Conservation (phyloP, 306 rosid genomes). For the Glycine latifolia region DNA sequence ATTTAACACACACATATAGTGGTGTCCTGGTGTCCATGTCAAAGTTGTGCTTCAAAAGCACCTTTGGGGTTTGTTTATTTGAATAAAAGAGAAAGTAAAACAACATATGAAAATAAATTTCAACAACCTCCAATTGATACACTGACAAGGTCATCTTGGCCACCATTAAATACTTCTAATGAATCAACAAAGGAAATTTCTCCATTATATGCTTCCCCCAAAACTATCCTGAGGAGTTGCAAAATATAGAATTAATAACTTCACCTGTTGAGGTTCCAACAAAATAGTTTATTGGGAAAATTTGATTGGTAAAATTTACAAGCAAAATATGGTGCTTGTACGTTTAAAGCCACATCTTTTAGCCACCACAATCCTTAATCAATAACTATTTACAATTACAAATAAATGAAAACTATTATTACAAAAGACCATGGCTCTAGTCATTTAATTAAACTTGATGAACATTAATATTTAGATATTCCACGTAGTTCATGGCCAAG, state of each 20-base stretch:
- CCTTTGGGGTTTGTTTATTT: constrained; percentile 25
- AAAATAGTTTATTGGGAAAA: constrained; percentile 27
- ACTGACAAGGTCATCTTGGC: constrained; percentile 92
- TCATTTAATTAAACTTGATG: too few species aligned
- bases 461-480: too few species aligned
- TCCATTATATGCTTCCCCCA: constrained; percentile 88
- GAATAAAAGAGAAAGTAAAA: constrained; percentile 41
- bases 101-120: constrained; percentile 40
- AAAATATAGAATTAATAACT: constrained; percentile 46
- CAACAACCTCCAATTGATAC: constrained; percentile 94
- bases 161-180: constrained; percentile 87
- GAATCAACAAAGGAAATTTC: constrained; percentile 83
- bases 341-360: constrained; percentile 19
- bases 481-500: too few species aligned
- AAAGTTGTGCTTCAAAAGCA: constrained; percentile 19
- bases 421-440: too few species aligned
- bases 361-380: constrained; percentile 29
- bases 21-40: not conserved
- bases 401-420: too few species aligned
- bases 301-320: constrained; percentile 26
- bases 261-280: constrained; percentile 39
- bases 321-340: constrained; percentile 9
- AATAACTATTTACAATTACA: constrained; percentile 26
- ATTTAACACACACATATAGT: not conserved
- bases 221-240: constrained; percentile 68